These are phyloP conservation scores for Solanum microdontum DNA, from an alignment of 257 asterid species.

Conservation along the genomic window DNA sequence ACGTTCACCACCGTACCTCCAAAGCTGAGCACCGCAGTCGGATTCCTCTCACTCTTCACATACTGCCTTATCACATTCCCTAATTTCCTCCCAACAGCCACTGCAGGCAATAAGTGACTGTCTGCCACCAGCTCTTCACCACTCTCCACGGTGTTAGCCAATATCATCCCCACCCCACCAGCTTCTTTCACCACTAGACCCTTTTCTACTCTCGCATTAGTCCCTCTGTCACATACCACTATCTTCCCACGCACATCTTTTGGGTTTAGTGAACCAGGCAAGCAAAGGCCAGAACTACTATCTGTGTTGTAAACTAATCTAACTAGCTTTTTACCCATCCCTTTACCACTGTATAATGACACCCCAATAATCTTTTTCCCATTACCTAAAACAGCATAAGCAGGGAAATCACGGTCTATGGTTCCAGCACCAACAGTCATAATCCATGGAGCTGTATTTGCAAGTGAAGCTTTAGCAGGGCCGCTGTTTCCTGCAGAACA, in stretches of 20 bases:
- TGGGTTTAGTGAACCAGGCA: conserved; percentile 31
- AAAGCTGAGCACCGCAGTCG: conserved; percentile 32
- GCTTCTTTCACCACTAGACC: conserved; percentile 34
- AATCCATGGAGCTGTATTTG: conserved; percentile 43
- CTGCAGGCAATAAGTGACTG: conserved; percentile 33
- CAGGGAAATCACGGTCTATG: conserved; percentile 38
- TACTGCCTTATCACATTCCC: conserved; percentile 25
- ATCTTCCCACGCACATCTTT: conserved; percentile 23
- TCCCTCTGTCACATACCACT: conserved; percentile 36
- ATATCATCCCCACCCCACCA: conserved; percentile 41
- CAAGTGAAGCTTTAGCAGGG: conserved; percentile 24
- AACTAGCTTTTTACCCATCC: conserved; percentile 12
- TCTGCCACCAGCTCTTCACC: conserved; percentile 48
- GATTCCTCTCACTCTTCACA: conserved; percentile 10
- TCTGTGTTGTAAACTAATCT: conserved; percentile 14
- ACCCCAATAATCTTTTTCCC: conserved; percentile 19
- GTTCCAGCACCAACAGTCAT: conserved; percentile 47
- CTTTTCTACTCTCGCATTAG: conserved; percentile 34
- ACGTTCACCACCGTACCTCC: conserved; percentile 38
- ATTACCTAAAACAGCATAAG: conserved; percentile 23
- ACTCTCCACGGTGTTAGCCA: conserved; percentile 31
- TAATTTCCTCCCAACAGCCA: conserved; percentile 28
- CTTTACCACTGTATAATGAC: conserved; percentile 31
- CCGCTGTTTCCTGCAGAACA: conserved; percentile 47
- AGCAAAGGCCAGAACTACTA: conserved; percentile 16